Evolutionary conservation across 2,329 filamentous ascomycete genomes (phyloP).

Genomic region (Trichoderma guizhouense): DNA sequence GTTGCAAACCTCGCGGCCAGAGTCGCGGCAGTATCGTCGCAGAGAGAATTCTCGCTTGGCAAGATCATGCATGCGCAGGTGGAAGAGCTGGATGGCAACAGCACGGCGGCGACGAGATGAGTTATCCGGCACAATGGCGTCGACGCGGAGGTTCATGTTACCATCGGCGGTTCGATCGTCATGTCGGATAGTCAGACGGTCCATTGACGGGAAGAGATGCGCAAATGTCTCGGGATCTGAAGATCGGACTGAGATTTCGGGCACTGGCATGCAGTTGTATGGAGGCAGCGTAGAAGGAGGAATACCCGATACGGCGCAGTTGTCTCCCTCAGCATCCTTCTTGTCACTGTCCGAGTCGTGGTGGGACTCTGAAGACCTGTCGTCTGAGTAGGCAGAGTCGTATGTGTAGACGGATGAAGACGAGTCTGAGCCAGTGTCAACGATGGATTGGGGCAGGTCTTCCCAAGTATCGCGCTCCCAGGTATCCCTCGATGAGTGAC

Average conservation of each 20-base stretch:
- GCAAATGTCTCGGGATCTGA: constrained; percentile 81
- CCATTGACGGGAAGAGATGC: constrained; percentile 79
- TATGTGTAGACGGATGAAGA: constrained; percentile 72
- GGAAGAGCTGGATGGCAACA: constrained; percentile 72
- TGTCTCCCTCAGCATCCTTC: constrained; percentile 19
- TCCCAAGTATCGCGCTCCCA: constrained; percentile 20
- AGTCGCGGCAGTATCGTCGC: constrained; percentile 86
- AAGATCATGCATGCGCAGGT: constrained; percentile 91
- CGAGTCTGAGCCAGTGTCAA: constrained; percentile 23
- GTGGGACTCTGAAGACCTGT: constrained; percentile 16
- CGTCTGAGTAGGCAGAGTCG: constrained; percentile 60
- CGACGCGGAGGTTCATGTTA: constrained; percentile 93
- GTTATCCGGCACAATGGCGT: constrained; percentile 64
- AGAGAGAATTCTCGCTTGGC: constrained; percentile 84
- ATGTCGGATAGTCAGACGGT: constrained; percentile 78
- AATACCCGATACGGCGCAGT: constrained; percentile 37
- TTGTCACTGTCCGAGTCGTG: constrained; percentile 30
- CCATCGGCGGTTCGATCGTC: constrained; percentile 88
- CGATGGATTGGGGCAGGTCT: constrained; percentile 18
- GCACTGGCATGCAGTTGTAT: constrained; percentile 58
- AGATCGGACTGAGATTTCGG: constrained; percentile 58
- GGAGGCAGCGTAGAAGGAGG: constrained; percentile 50
- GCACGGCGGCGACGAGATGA: constrained; percentile 44
- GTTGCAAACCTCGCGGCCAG: constrained; percentile 88
- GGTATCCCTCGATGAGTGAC: constrained; percentile 16